Evolutionary conservation across 164 flowering plant genomes (phyloP).

Genomic region (Nelumbo lutea): DNA sequence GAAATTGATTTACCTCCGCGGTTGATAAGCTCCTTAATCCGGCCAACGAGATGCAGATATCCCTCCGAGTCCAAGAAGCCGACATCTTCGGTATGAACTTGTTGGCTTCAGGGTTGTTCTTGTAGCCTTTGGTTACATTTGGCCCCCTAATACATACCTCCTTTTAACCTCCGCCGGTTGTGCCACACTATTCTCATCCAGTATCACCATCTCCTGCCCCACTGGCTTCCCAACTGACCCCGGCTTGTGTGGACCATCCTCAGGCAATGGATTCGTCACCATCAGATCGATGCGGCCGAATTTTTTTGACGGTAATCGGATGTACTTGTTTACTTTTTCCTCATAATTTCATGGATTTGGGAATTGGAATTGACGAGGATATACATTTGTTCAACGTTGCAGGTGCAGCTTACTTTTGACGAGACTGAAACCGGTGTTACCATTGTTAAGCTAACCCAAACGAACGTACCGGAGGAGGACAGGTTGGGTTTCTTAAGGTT

Average conservation of each 20-base stretch:
- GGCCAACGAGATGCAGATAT: constrained; percentile 82
- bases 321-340: no score
- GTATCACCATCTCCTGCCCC: constrained; percentile 79
- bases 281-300: constrained; percentile 57
- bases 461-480: no score
- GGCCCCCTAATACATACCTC: constrained; percentile 85
- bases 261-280: constrained; percentile 80
- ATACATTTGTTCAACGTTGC: no score
- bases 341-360: no score
- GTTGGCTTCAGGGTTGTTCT: constrained; percentile 84
- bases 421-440: no score
- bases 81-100: constrained; percentile 83
- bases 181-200: constrained; percentile 54
- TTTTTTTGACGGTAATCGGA: no score
- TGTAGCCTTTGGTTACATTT: constrained; percentile 84
- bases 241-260: constrained; percentile 59
- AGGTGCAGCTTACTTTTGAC: no score
- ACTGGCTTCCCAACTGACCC: constrained; percentile 92
- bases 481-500: no score
- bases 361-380: no score
- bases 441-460: no score
- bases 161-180: constrained; percentile 45
- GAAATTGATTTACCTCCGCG: constrained; percentile 68
- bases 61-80: constrained; percentile 81
- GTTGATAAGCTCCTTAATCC: constrained; percentile 95